Conservation (phyloP, 169 alveolate genomes). For the Cryptosporidium andersoni region DNA sequence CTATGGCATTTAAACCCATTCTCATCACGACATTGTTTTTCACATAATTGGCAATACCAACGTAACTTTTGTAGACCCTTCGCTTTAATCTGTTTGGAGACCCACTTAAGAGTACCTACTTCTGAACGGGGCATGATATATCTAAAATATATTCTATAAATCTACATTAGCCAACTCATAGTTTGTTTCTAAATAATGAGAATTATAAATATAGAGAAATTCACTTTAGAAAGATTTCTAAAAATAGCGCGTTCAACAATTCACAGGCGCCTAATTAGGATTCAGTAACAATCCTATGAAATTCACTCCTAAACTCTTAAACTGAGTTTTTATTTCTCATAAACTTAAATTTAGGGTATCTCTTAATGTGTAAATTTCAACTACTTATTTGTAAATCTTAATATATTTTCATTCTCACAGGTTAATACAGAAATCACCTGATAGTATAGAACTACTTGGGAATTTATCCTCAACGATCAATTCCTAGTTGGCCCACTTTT, state of each 20-base stretch:
- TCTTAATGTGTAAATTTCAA: background rate
- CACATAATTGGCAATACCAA: conserved; percentile 96
- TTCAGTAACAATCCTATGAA: too few species aligned
- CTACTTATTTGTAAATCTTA: background rate
- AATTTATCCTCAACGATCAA: too few species aligned
- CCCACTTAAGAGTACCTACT: conserved; percentile 93
- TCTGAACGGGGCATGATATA: conserved; percentile 86
- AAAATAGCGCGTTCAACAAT: too few species aligned
- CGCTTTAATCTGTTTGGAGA: conserved; percentile 92
- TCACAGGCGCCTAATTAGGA: too few species aligned
- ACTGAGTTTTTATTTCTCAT: too few species aligned
- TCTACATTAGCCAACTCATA: background rate
- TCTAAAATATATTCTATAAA: background rate
- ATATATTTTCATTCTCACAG: too few species aligned
- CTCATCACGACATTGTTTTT: conserved; percentile 94
- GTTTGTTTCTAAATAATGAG: background rate
- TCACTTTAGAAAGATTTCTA: too few species aligned
- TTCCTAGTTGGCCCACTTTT: conserved; percentile 22
- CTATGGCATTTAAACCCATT: conserved; percentile 94
- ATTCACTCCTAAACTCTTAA: too few species aligned
- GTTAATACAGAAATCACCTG: too few species aligned
- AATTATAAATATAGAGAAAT: too few species aligned
- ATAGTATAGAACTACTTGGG: too few species aligned
- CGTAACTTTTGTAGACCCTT: conserved; percentile 92
- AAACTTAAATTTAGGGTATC: too few species aligned